Percentiles rank a stretch among this genome's conserved stretches.
Evolutionary conservation across 2,329 filamentous ascomycete genomes (phyloP).

Genomic region (Huntiella bhutanensis): DNA sequence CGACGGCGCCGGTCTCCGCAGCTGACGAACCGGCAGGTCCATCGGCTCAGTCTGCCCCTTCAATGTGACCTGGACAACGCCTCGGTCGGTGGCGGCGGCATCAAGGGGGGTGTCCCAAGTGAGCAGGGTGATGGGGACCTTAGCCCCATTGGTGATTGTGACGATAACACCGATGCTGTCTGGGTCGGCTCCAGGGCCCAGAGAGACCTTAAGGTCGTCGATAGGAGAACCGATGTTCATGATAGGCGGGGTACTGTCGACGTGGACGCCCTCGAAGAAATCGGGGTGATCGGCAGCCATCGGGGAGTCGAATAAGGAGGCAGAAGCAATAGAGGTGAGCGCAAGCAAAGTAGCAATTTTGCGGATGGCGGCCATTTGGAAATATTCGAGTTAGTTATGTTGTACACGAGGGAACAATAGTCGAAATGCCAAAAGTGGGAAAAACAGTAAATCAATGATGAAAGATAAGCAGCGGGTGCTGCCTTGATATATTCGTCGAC

Average conservation of each 20-base stretch:
- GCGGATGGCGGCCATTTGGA: background rate
- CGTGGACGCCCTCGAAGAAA: background rate
- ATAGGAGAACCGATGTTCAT: background rate
- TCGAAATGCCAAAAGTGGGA: background rate
- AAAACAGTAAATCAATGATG: background rate
- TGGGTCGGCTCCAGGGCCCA: background rate
- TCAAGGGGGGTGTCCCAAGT: constrained; percentile 29
- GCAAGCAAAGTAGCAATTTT: background rate
- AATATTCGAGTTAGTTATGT: background rate
- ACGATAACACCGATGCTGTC: constrained; percentile 20
- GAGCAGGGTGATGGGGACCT: constrained; percentile 22
- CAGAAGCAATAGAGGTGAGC: background rate
- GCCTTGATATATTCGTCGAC: background rate
- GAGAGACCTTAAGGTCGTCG: background rate
- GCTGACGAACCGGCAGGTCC: constrained; percentile 20
- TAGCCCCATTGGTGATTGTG: constrained; percentile 23
- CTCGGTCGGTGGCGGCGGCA: constrained; percentile 22
- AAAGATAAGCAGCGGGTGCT: background rate
- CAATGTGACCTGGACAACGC: constrained; percentile 23
- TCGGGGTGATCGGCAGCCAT: background rate
- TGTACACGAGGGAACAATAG: background rate
- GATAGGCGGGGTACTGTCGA: background rate
- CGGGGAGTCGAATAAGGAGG: background rate
- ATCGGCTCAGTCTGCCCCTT: constrained; percentile 18
- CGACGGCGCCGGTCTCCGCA: constrained; percentile 25